These are phyloP conservation scores for Tranzscheliella williamsii DNA, from an alignment of 1,284 basidiomycete species.

Conservation along the genomic window DNA sequence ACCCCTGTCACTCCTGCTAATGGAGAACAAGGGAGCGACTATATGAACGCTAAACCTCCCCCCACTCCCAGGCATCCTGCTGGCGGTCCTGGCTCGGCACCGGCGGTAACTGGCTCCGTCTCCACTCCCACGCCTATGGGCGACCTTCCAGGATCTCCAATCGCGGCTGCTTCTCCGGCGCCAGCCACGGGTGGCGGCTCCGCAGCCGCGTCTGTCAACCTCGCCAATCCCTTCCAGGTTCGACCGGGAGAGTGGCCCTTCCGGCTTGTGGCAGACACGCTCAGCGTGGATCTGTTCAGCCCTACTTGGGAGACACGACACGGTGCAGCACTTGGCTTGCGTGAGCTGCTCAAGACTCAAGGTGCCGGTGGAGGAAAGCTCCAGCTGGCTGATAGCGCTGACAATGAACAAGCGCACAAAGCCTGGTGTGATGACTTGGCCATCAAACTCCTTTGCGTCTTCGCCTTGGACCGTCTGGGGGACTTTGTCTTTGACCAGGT, in stretches of 20 bases:
- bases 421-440: slow-evolving; percentile 87
- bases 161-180: slow-evolving; percentile 18
- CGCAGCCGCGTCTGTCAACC: slow-evolving; percentile 26
- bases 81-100: slow-evolving; percentile 27
- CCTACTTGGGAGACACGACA: slow-evolving; percentile 92
- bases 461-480: slow-evolving; percentile 94
- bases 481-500: slow-evolving; percentile 98
- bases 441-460: slow-evolving; percentile 82
- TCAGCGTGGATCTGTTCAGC: slow-evolving; percentile 81
- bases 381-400: slow-evolving; percentile 17
- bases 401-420: slow-evolving; percentile 66
- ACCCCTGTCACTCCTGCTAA: slow-evolving; percentile 26
- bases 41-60: slow-evolving; percentile 16
- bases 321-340: slow-evolving; percentile 86
- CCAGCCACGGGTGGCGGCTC: slow-evolving; percentile 12
- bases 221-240: slow-evolving; percentile 44
- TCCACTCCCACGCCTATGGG: slow-evolving; percentile 30
- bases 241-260: slow-evolving; percentile 81
- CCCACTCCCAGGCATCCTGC: slow-evolving; percentile 30
- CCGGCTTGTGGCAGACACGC: slow-evolving; percentile 78
- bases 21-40: slow-evolving; percentile 11
- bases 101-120: slow-evolving; percentile 22
- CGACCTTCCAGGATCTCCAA: slow-evolving; percentile 20
- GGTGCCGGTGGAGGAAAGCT: slow-evolving; percentile 77
- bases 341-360: slow-evolving; percentile 84